These are phyloP conservation scores for Ogataea trehalophila DNA, from an alignment of 805 yeast species.

Conservation along the genomic window DNA sequence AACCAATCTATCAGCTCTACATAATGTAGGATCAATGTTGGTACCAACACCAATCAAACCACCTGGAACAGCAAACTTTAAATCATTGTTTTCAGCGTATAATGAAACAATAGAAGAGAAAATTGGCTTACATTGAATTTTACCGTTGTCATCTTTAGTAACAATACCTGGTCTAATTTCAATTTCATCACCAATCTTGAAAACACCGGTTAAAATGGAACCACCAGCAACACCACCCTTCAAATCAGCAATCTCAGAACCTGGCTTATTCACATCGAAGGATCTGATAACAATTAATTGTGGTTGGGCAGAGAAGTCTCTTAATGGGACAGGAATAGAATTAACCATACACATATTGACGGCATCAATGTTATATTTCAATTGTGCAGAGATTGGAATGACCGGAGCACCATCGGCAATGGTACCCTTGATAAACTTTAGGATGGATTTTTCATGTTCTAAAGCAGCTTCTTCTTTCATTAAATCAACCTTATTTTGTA, in stretches of 20 bases:
- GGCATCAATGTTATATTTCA: conserved; percentile 97
- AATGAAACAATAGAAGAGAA: conserved; percentile 89
- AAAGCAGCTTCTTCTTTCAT: conserved; percentile 96
- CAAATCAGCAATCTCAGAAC: conserved; percentile 92
- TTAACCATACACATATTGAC: conserved; percentile 95
- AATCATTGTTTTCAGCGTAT: conserved; percentile 96
- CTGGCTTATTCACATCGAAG: conserved; percentile 98
- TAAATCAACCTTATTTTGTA: conserved; percentile 97
- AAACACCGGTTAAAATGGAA: conserved; percentile 93
- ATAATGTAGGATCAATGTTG: conserved; percentile 95
- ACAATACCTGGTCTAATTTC: conserved; percentile 99
- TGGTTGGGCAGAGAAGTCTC: conserved; percentile 93
- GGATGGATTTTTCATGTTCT: conserved; percentile 90
- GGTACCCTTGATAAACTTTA: conserved; percentile 93
- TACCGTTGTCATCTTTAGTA: conserved; percentile 82
- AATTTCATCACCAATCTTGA: conserved; percentile 95
- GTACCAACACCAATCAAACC: conserved; percentile 99
- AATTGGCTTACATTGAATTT: conserved; percentile 93
- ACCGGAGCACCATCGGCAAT: conserved; percentile 99
- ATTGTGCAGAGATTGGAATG: conserved; percentile 97
- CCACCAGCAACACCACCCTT: conserved; percentile 99
- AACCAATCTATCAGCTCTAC: conserved; percentile 98
- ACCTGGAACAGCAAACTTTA: conserved; percentile 99
- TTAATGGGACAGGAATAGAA: conserved; percentile 90
- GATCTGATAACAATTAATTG: conserved; percentile 96